A percentile compares a stretch with the other conserved stretches of the same genome.
Conservation (phyloP, 441 rosid genomes). For the Sinapis alba region DNA sequence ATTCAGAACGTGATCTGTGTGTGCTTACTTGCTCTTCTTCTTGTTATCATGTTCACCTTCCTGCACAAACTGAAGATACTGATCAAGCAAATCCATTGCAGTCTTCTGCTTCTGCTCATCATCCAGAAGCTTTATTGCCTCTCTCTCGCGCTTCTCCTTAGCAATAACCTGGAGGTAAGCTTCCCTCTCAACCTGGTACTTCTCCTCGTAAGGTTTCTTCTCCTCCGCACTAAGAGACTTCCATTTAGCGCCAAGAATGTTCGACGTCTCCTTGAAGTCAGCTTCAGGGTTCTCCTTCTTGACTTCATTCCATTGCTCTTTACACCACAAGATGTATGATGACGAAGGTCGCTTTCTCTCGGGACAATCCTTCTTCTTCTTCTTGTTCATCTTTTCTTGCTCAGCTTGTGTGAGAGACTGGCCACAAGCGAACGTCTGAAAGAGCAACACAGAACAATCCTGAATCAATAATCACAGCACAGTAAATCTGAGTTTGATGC, state of each 20-base stretch:
- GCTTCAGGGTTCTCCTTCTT: slow-evolving; percentile 84
- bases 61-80: slow-evolving; percentile 79
- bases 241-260: slow-evolving; percentile 83
- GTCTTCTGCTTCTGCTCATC: slow-evolving; percentile 88
- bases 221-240: slow-evolving; percentile 69
- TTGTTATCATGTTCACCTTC: slow-evolving; percentile 72
- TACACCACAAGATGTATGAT: slow-evolving; percentile 80
- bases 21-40: slow-evolving; percentile 53
- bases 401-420: slow-evolving; percentile 53
- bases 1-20: not conserved
- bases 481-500: not conserved
- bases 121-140: slow-evolving; percentile 85
- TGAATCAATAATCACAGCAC: slow-evolving; percentile 9
- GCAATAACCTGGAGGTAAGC: slow-evolving; percentile 69
- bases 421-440: slow-evolving; percentile 56
- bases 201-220: slow-evolving; percentile 96
- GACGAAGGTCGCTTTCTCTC: slow-evolving; percentile 81
- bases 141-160: slow-evolving; percentile 78
- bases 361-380: slow-evolving; percentile 64
- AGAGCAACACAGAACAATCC: not conserved
- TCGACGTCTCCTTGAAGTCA: slow-evolving; percentile 81
- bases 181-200: slow-evolving; percentile 69
- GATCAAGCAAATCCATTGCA: slow-evolving; percentile 90
- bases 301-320: slow-evolving; percentile 81
- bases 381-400: slow-evolving; percentile 57